These are phyloP conservation scores for Allomyces macrogynus DNA, from an alignment of 192 early-diverging fungal genomes.

Conservation along the genomic window DNA sequence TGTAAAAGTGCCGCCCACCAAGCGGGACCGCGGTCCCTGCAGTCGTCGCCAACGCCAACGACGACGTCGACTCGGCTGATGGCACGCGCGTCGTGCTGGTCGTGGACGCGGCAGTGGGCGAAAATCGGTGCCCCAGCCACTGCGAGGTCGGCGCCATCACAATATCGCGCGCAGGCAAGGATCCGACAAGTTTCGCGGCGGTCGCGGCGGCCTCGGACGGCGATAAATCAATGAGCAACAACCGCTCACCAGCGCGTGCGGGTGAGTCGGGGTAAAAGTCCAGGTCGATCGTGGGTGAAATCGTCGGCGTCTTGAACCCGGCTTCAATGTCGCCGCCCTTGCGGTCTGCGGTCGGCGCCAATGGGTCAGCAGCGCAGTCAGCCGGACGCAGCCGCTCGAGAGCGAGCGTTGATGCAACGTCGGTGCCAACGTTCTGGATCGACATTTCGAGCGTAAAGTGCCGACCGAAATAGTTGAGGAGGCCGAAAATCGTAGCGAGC, in stretches of 20 bases:
- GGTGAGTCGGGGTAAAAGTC: neutral
- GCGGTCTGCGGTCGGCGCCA: neutral
- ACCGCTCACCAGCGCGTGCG: neutral
- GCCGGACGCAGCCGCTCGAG: neutral
- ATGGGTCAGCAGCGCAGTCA: neutral
- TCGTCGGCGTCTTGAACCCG: neutral
- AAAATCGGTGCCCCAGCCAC: too few relatives aligned
- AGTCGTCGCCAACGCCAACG: neutral
- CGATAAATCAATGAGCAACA: too few relatives aligned
- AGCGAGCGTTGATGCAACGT: neutral
- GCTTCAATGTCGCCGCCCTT: neutral
- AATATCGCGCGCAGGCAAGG: too few relatives aligned
- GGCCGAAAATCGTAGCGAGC: neutral
- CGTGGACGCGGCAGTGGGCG: neutral
- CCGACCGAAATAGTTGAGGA: neutral
- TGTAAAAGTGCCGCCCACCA: neutral
- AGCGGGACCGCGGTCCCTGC: neutral
- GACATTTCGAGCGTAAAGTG: neutral
- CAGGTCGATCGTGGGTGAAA: neutral
- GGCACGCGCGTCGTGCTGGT: neutral
- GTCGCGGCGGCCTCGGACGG: too few relatives aligned
- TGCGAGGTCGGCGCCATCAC: too few relatives aligned
- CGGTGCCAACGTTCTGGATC: neutral
- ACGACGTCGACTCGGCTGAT: neutral
- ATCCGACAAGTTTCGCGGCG: too few relatives aligned